Conservation (phyloP, 2,329 filamentous ascomycete species). For the Epichloe glyceriae region DNA sequence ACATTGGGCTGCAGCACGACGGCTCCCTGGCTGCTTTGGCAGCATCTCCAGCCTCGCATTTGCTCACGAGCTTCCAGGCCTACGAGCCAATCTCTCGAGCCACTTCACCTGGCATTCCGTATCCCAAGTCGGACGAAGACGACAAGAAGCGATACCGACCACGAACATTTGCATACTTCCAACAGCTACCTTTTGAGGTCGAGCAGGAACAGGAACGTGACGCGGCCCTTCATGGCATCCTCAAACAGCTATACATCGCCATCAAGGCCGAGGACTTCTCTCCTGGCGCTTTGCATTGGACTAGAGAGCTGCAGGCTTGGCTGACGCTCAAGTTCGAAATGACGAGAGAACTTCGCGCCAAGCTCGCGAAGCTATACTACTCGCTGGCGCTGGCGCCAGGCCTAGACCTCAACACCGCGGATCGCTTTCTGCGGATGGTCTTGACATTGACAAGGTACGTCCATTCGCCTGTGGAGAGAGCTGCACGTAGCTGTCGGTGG, state of each 20-base stretch:
- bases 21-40: conserved; percentile 18
- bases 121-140: conserved; percentile 34
- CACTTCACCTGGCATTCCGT: conserved; percentile 64
- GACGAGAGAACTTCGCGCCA: conserved; percentile 68
- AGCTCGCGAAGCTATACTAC: conserved; percentile 84
- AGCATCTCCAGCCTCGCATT: conserved; percentile 19
- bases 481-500: neutral
- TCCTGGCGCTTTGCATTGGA: conserved; percentile 92
- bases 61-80: conserved; percentile 26
- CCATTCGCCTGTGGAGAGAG: neutral
- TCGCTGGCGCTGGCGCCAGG: conserved; percentile 85
- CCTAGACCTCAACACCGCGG: conserved; percentile 65
- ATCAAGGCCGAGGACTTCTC: conserved; percentile 88
- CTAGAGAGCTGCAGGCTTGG: conserved; percentile 89
- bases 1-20: conserved; percentile 21
- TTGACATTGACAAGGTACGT: conserved; percentile 84
- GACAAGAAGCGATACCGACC: conserved; percentile 60
- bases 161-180: conserved; percentile 86
- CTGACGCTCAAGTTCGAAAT: conserved; percentile 95
- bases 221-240: conserved; percentile 68
- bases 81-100: conserved; percentile 69
- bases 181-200: conserved; percentile 75
- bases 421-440: conserved; percentile 94
- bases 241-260: conserved; percentile 87
- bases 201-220: conserved; percentile 71